Conservation (phyloP, 352 stramenopile genomes). For the Pythium plurisporium region DNA sequence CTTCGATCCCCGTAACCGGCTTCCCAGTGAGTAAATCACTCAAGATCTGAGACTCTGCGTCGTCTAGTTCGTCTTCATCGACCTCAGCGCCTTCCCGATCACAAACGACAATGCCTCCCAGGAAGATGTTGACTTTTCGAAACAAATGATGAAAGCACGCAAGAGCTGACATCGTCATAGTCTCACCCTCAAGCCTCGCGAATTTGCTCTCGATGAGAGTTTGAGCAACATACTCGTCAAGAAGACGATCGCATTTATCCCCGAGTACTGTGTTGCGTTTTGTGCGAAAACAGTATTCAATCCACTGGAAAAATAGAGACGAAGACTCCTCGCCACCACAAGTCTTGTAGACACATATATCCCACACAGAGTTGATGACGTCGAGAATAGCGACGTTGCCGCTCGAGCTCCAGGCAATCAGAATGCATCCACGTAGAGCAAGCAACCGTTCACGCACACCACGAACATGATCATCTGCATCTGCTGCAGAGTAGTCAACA, state of each 20-base stretch:
- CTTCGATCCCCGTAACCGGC: slow-evolving; percentile 38
- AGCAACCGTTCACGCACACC: slow-evolving; percentile 32
- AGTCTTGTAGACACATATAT: slow-evolving; percentile 33
- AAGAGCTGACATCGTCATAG: slow-evolving; percentile 41
- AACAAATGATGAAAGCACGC: slow-evolving; percentile 76
- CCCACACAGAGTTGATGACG: slow-evolving; percentile 30
- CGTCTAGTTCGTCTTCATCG: slow-evolving; percentile 13
- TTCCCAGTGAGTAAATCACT: slow-evolving; percentile 37
- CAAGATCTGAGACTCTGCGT: slow-evolving; percentile 16
- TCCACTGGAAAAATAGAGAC: slow-evolving; percentile 65
- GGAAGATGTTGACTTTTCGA: slow-evolving; percentile 42
- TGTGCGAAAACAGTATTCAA: slow-evolving; percentile 49
- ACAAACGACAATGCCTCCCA: slow-evolving; percentile 26
- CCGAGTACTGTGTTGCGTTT: slow-evolving; percentile 18
- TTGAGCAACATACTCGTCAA: slow-evolving; percentile 1
- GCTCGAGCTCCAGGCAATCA: slow-evolving; percentile 26
- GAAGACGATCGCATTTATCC: not conserved
- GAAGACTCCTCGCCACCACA: slow-evolving; percentile 40
- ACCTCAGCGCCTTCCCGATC: not conserved
- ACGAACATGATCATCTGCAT: slow-evolving; percentile 6
- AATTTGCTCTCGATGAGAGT: slow-evolving; percentile 44
- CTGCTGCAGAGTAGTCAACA: not conserved
- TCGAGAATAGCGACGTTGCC: not conserved
- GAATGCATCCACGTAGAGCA: slow-evolving; percentile 51
- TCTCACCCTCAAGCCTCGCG: slow-evolving; percentile 20